A percentile compares a stretch with the other conserved stretches of the same genome.
Evolutionary conservation across 1,139 yeast genomes (phyloP).

Genomic region (Geotrichum fermentans): DNA sequence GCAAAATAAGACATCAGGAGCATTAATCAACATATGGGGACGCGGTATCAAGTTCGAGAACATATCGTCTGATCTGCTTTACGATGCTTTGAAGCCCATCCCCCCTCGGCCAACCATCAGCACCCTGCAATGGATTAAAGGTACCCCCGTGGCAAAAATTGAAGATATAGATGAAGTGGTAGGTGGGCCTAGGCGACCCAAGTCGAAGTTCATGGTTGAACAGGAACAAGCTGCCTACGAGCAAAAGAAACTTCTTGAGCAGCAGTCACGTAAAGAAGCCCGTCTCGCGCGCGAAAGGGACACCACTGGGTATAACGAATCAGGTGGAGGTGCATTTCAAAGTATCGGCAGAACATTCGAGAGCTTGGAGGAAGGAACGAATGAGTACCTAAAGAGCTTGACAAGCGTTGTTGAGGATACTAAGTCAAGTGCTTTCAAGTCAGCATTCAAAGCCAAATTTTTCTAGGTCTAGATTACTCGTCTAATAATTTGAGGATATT

Average conservation of each 20-base stretch:
- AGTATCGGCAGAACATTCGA: constrained; percentile 33
- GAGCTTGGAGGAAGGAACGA: constrained; percentile 34
- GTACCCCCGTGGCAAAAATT: constrained; percentile 55
- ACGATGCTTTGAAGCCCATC: constrained; percentile 45
- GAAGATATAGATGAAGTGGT: constrained; percentile 48
- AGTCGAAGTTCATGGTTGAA: constrained; percentile 32
- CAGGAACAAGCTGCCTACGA: constrained; percentile 28
- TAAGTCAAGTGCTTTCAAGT: constrained; percentile 30
- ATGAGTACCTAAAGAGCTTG: constrained; percentile 32
- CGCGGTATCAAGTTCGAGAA: constrained; percentile 33
- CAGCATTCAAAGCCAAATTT: constrained; percentile 33
- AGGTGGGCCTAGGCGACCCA: constrained; percentile 41
- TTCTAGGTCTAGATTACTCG: constrained; percentile 20
- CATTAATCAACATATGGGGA: constrained; percentile 47
- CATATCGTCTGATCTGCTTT: constrained; percentile 37
- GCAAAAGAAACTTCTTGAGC: constrained; percentile 24
- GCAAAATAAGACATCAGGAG: constrained; percentile 53
- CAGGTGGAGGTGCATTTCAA: constrained; percentile 28
- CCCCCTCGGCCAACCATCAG: constrained; percentile 80
- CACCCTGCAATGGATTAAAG: constrained; percentile 83
- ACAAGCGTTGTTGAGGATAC: constrained; percentile 31
- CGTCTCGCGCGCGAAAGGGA: constrained; percentile 12
- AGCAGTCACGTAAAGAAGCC: constrained; percentile 8
- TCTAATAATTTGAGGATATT: too few relatives aligned
- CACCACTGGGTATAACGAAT: constrained; percentile 20